Evolutionary conservation across 2,329 filamentous ascomycete species (phyloP).

Genomic region (Tolypocladium ophioglossoides): DNA sequence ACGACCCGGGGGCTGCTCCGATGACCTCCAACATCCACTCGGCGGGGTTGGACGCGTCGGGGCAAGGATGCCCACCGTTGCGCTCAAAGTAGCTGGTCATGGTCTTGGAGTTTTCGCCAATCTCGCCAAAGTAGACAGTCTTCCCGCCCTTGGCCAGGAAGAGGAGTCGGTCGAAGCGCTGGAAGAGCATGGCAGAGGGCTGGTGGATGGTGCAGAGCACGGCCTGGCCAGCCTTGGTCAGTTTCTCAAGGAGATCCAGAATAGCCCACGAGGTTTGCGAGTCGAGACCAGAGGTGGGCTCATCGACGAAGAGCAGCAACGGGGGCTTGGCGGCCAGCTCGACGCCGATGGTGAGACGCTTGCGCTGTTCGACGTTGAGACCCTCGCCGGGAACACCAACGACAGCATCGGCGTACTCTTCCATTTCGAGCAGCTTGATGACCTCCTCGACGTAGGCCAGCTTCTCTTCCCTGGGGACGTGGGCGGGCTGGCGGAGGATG

Average conservation of each 20-base stretch:
- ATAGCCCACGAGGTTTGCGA: slow-evolving; percentile 92
- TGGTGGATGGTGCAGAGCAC: slow-evolving; percentile 98
- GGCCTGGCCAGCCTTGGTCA: slow-evolving; percentile 80
- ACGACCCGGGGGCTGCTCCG: slow-evolving; percentile 52
- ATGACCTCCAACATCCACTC: slow-evolving; percentile 66
- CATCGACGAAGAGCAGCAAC: slow-evolving; percentile 83
- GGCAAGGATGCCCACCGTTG: slow-evolving; percentile 56
- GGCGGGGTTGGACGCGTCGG: slow-evolving; percentile 62
- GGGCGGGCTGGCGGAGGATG: slow-evolving; percentile 69
- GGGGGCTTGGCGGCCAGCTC: slow-evolving; percentile 88
- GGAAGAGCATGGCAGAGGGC: slow-evolving; percentile 90
- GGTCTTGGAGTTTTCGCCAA: slow-evolving; percentile 58
- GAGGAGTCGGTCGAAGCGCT: slow-evolving; percentile 74
- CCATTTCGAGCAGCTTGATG: slow-evolving; percentile 84
- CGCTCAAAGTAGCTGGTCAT: slow-evolving; percentile 69
- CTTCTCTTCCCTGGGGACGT: slow-evolving; percentile 66
- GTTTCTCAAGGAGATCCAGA: slow-evolving; percentile 74
- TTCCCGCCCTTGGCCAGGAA: slow-evolving; percentile 67
- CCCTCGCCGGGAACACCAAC: slow-evolving; percentile 87
- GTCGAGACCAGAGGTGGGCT: slow-evolving; percentile 90
- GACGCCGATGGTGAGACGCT: slow-evolving; percentile 87
- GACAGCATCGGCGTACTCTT: slow-evolving; percentile 79
- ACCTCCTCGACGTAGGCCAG: slow-evolving; percentile 81
- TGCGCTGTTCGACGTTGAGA: slow-evolving; percentile 60
- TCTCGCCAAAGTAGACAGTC: slow-evolving; percentile 74